Evolutionary conservation across 257 asterid species (phyloP).

Genomic region (Plantago ovata): DNA sequence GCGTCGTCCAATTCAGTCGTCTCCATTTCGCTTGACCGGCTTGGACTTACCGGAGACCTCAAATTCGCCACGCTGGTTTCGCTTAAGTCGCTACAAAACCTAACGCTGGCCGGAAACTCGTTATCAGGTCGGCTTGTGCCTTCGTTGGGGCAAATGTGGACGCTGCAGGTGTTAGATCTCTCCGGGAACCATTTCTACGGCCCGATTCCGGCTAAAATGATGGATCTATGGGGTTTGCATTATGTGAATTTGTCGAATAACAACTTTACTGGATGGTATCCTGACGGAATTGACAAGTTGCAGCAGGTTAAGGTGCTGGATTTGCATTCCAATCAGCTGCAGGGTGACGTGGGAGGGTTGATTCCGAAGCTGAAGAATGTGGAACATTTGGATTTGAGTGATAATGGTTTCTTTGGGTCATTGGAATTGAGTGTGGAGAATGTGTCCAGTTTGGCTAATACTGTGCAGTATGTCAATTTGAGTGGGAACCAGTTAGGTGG

Average conservation of each 20-base stretch:
- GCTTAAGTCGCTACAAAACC: conserved; percentile 45
- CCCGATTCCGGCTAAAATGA: conserved; percentile 62
- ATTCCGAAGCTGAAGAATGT: conserved; percentile 58
- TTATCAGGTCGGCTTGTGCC: conserved; percentile 82
- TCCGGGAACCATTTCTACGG: conserved; percentile 70
- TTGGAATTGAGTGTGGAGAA: conserved; percentile 45
- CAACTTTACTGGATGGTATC: conserved; percentile 56
- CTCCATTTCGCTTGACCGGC: conserved; percentile 56
- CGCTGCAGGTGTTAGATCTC: conserved; percentile 73
- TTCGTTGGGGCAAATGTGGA: conserved; percentile 51
- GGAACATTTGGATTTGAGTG: conserved; percentile 75
- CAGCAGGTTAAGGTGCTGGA: conserved; percentile 77
- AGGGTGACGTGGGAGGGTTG: conserved; percentile 49
- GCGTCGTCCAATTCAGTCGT: conserved; percentile 28
- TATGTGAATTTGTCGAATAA: conserved; percentile 61
- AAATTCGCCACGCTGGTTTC: conserved; percentile 66
- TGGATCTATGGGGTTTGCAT: conserved; percentile 62
- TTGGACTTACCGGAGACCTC: conserved; percentile 60
- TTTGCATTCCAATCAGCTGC: conserved; percentile 57
- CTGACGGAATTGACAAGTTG: conserved; percentile 52
- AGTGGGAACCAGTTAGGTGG: conserved; percentile 62
- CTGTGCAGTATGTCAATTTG: conserved; percentile 56
- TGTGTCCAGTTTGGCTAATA: conserved; percentile 63
- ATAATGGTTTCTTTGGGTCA: conserved; percentile 55
- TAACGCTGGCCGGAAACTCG: conserved; percentile 66